Evolutionary conservation across 2,329 filamentous ascomycete genomes (phyloP).

Genomic region (Seiridium cupressi): DNA sequence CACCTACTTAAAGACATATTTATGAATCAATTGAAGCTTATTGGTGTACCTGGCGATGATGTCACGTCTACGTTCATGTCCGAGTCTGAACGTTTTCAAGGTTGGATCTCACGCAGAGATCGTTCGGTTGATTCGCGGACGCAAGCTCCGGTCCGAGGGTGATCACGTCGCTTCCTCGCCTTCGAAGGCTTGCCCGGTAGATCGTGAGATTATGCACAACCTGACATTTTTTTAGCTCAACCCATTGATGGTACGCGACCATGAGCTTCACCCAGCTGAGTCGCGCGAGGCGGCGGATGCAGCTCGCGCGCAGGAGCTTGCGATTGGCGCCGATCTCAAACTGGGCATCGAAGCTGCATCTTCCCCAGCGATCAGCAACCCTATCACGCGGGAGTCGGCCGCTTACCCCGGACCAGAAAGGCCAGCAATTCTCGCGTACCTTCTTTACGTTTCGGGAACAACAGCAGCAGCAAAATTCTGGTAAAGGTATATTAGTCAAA

Average conservation of each 20-base stretch:
- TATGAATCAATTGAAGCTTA: constrained; percentile 6
- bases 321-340: constrained; percentile 9
- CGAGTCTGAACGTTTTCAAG: not conserved
- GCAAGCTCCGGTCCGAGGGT: not conserved
- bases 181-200: not conserved
- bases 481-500: constrained; percentile 23
- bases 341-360: constrained; percentile 6
- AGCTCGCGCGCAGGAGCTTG: not conserved
- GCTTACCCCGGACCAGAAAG: not conserved
- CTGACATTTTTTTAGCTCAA: not conserved
- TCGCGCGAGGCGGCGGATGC: constrained; percentile 2
- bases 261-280: constrained; percentile 6
- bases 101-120: not conserved
- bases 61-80: not conserved
- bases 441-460: constrained; percentile 23
- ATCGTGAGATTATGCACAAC: not conserved
- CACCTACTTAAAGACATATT: not conserved
- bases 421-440: constrained; percentile 17
- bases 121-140: not conserved
- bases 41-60: constrained; percentile 1
- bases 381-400: not conserved
- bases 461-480: constrained; percentile 14
- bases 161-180: not conserved
- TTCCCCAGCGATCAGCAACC: constrained; percentile 2
- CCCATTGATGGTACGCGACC: constrained; percentile 1